Conservation (phyloP, 768 basidiomycete species). For the Rhodotorula kratochvilovae region DNA sequence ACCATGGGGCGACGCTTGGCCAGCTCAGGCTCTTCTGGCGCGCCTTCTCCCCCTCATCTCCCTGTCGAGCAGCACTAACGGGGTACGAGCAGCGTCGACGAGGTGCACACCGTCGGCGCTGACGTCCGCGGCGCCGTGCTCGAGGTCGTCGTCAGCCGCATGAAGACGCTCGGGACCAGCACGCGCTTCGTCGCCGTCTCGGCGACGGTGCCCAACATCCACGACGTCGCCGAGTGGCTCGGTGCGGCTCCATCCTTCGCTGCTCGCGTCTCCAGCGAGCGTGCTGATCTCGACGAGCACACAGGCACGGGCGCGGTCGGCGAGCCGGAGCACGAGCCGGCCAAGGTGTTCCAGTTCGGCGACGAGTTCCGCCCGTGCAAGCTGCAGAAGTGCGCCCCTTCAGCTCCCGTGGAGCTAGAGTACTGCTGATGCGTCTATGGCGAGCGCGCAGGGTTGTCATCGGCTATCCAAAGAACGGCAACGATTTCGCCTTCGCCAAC, state of each 20-base stretch:
- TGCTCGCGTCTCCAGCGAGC: too few species aligned
- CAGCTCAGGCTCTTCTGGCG: conserved; percentile 63
- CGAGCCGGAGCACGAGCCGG: conserved; percentile 50
- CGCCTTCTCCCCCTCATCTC: not conserved
- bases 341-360: conserved; percentile 79
- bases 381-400: conserved; percentile 52
- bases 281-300: too few species aligned
- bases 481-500: conserved; percentile 72
- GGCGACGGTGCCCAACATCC: conserved; percentile 88
- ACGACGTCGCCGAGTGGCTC: conserved; percentile 86
- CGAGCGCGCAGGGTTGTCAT: conserved; percentile 53
- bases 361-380: conserved; percentile 83
- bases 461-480: conserved; percentile 61
- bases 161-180: conserved; percentile 67
- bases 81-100: conserved; percentile 42
- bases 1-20: conserved; percentile 63
- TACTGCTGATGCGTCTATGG: too few species aligned
- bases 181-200: conserved; percentile 85
- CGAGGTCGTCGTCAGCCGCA: conserved; percentile 89
- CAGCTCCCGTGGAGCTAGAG: too few species aligned
- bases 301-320: conserved; percentile 20
- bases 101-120: conserved; percentile 82
- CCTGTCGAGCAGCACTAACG: not conserved
- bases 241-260: not conserved
- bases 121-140: conserved; percentile 85